Evolutionary conservation across 2,329 filamentous ascomycete genomes (phyloP), one percentile per base, ranked within the genome.

Genomic region (Chaetomiaceae sp.): DNA sequence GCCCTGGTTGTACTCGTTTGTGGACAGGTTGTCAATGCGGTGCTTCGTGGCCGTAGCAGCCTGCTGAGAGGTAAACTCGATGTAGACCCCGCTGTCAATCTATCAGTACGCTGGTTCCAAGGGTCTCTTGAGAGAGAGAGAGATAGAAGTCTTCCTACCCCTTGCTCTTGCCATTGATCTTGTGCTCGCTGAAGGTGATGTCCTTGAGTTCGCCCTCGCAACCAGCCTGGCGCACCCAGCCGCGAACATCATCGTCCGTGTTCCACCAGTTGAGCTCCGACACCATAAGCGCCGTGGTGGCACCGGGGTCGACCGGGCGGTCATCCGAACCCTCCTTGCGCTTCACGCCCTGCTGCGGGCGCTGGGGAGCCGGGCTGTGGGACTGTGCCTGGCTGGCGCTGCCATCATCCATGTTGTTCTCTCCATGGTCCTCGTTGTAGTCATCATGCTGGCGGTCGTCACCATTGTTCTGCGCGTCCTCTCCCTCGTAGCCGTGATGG

Each of bases 141-240:
- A n/a, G n/a, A n/a, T n/a, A n/a, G n/a, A n/a, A n/a, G n/a, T n/a
- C n/a, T n/a, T n/a, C n/a, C n/a, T 78, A 95, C 91, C 94, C 92
- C 75, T 97, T 96, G 72, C 90, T 96, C 74, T 99, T 99, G 62
- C 94, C 94, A 62, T 99, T 99, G 43, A 97, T 91, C 69, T 99
- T 99, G 72, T 97, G 94, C 69, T 99, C 94, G 64, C 90, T 96
- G 69, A 97, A 99, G 0, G 91, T 96, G 47, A 99, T 83, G 56
- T 97, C 94, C 64, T 89, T 90, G 16, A 97, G 74, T 64, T 96
- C 89, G 41, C 85, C 80, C 68, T 97, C 94, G 61, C 84, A 89
- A 2, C 80, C 81, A n/a, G 87, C 89, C 59, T 88, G 80, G 60
- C 84, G 84, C 21, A 87, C 78, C 89, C 90, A 96, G 46, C 87